Conservation (phyloP, 768 basidiomycete genomes). For the Myochromella boudieri region DNA sequence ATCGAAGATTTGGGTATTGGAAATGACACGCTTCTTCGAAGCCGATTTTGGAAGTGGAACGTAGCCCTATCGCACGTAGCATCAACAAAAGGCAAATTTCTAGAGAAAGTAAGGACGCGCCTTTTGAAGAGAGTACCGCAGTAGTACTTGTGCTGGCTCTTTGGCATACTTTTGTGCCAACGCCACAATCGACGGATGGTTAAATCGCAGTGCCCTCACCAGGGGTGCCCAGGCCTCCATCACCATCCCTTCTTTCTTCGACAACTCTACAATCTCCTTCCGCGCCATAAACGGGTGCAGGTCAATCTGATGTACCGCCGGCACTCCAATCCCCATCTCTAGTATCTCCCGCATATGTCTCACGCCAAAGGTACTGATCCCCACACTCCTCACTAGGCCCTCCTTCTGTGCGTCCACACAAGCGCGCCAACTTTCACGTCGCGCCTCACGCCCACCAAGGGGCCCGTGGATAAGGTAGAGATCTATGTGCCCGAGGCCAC, state of each 20-base stretch:
- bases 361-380: constrained; percentile 63
- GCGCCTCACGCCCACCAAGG: constrained; percentile 54
- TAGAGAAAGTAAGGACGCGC: constrained; percentile 28
- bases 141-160: constrained; percentile 55
- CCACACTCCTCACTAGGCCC: constrained; percentile 59
- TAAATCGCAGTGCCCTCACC: constrained; percentile 63
- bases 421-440: constrained; percentile 66
- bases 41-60: constrained; percentile 68
- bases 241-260: constrained; percentile 53
- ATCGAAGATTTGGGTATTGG: constrained; percentile 63
- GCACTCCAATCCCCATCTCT: constrained; percentile 44
- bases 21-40: constrained; percentile 48
- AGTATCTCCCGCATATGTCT: constrained; percentile 57
- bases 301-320: constrained; percentile 64
- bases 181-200: constrained; percentile 53
- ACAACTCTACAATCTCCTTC: constrained; percentile 58
- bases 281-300: constrained; percentile 73
- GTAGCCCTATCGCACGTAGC: constrained; percentile 39
- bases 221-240: constrained; percentile 64
- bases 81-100: not conserved
- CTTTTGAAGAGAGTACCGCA: constrained; percentile 81
- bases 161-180: constrained; percentile 57
- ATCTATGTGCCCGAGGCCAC: constrained; percentile 64
- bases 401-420: constrained; percentile 62
- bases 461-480: constrained; percentile 74